A percentile compares a stretch with the other conserved stretches of the same genome.
phyloP scores from a whole-genome alignment of 441 rosid species.

The Populus hybrid region DNA sequence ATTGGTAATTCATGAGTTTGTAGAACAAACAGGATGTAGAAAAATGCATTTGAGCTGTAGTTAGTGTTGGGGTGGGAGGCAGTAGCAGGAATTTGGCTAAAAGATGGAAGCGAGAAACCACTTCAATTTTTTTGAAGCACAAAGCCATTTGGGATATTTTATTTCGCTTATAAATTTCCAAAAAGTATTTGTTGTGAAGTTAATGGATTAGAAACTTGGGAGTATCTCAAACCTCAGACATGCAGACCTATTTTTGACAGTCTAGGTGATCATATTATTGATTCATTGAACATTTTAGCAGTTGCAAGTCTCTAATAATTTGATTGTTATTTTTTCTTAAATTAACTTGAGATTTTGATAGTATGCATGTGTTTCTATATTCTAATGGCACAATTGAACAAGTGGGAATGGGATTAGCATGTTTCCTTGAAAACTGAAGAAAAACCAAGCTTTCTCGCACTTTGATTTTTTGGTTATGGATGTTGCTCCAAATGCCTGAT shows the following conservation, averaged over 20 bases:
- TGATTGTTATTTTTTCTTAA: background rate
- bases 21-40: background rate
- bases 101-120: background rate
- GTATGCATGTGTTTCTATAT: too few species aligned
- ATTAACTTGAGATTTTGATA: background rate
- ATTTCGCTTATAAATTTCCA: background rate
- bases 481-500: background rate
- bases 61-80: background rate
- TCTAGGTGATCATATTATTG: background rate
- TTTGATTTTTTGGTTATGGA: background rate
- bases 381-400: background rate
- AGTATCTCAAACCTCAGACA: background rate
- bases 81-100: background rate
- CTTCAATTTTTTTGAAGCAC: background rate
- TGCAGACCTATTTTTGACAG: background rate
- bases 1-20: background rate
- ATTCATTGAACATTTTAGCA: background rate
- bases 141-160: background rate
- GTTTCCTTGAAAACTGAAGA: background rate
- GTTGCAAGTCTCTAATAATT: background rate
- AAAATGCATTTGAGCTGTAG: background rate
- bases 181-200: background rate
- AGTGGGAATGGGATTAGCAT: background rate
- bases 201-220: background rate
- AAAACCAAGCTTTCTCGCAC: background rate